A percentile compares a stretch with the other conserved stretches of the same genome.
Conservation (phyloP, 164 flowering plant genomes). For the Macadamia integrifolia region DNA sequence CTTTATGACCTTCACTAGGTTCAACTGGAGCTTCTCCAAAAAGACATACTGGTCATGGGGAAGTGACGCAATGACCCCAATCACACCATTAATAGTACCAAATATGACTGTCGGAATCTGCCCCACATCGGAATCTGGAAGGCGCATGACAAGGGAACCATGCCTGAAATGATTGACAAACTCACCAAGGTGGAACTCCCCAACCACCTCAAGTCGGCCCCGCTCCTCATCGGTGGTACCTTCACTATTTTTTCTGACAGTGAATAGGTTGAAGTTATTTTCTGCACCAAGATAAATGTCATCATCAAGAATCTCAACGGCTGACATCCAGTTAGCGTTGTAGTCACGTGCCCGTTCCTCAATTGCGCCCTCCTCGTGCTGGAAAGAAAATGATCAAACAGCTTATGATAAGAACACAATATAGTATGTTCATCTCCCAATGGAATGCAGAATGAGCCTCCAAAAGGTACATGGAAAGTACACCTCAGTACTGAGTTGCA, state of each 20-base stretch:
- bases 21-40: conserved; percentile 76
- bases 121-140: conserved; percentile 92
- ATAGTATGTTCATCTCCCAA: neutral
- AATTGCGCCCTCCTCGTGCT: conserved; percentile 98
- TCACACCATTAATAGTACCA: conserved; percentile 86
- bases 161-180: conserved; percentile 83
- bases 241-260: conserved; percentile 89
- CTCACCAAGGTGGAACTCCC: conserved; percentile 95
- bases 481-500: too few species aligned
- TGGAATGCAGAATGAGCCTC: neutral
- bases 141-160: conserved; percentile 93
- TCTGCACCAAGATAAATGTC: conserved; percentile 93
- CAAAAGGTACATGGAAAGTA: too few species aligned
- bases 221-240: conserved; percentile 98
- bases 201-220: conserved; percentile 82
- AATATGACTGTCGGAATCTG: conserved; percentile 89
- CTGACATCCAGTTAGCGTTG: conserved; percentile 98
- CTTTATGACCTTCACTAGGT: conserved; percentile 79
- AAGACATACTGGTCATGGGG: conserved; percentile 77
- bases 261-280: conserved; percentile 78
- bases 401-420: neutral
- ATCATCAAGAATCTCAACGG: conserved; percentile 92
- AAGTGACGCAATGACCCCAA: conserved; percentile 89
- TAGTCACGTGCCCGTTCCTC: conserved; percentile 97
- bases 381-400: conserved; percentile 14